Percentiles rank a stretch among this genome's conserved stretches.
phyloP scores from a whole-genome alignment of 2,329 filamentous ascomycete genomes.

The Nothophoma quercina region DNA sequence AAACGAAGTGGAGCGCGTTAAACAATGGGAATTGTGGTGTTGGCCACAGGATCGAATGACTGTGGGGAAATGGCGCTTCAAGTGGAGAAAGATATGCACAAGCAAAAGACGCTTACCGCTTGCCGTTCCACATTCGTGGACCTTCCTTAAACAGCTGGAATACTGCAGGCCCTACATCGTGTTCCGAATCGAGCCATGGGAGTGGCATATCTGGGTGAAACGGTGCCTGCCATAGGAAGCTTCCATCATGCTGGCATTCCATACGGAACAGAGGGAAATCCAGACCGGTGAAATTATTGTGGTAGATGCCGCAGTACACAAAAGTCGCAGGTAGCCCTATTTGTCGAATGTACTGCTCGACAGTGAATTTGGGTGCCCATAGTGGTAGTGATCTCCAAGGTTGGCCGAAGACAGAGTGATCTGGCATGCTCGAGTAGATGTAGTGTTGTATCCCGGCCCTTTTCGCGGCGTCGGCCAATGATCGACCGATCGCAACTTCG shows the following conservation, averaged over 20 bases:
- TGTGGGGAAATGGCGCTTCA: conserved; percentile 31
- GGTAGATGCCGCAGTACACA: conserved; percentile 96
- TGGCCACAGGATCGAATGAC: conserved; percentile 29
- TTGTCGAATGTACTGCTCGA: conserved; percentile 88
- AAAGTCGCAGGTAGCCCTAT: conserved; percentile 87
- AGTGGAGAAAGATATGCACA: conserved; percentile 31
- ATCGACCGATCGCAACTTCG: conserved; percentile 87
- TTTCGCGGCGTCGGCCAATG: conserved; percentile 88
- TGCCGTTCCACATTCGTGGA: conserved; percentile 79
- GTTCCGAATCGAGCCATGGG: conserved; percentile 95
- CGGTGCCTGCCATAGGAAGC: conserved; percentile 90
- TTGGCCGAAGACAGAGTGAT: conserved; percentile 81
- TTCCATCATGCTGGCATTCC: conserved; percentile 83
- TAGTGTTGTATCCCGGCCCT: conserved; percentile 86
- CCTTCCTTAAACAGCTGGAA: conserved; percentile 97
- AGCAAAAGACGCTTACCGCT: conserved; percentile 61
- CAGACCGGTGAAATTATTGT: conserved; percentile 97
- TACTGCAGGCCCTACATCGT: conserved; percentile 91
- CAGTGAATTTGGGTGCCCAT: conserved; percentile 90
- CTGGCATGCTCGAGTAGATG: conserved; percentile 96
- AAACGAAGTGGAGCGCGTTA: conserved; percentile 17
- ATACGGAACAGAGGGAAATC: conserved; percentile 95
- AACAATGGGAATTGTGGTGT: conserved; percentile 19
- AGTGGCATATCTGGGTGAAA: conserved; percentile 89
- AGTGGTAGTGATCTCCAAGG: conserved; percentile 84